A percentile compares a stretch with the other conserved stretches of the same genome.
Conservation (phyloP, 257 asterid species). For the Ehretia macrophylla region DNA sequence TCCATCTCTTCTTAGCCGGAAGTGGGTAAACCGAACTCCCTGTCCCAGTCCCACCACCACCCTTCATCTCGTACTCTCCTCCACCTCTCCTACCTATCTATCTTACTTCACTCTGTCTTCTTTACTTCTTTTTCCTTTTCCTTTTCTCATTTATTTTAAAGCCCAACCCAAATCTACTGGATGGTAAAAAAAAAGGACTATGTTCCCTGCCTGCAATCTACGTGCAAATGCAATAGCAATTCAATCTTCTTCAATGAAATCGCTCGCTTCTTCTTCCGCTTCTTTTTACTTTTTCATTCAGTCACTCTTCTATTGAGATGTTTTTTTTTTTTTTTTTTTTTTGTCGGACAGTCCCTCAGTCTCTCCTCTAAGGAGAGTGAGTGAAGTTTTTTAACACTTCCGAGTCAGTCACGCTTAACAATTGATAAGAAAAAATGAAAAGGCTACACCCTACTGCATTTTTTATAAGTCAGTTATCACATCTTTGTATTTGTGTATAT, state of each 20-base stretch:
- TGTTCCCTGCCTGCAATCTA: background rate
- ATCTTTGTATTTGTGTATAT: too few species aligned
- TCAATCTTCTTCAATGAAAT: background rate
- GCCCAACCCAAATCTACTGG: background rate
- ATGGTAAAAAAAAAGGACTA: too few species aligned
- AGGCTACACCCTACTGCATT: too few species aligned
- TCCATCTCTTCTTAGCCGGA: conserved; percentile 84
- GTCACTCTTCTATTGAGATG: too few species aligned
- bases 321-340: too few species aligned
- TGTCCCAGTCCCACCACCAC: conserved; percentile 36
- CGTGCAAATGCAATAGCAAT: background rate
- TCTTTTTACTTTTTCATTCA: background rate
- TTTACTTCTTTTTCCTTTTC: background rate
- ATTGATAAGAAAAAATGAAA: too few species aligned
- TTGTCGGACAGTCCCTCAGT: too few species aligned
- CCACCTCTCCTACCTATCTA: background rate
- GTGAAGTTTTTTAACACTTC: too few species aligned
- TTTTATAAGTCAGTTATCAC: too few species aligned
- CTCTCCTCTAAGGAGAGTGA: too few species aligned
- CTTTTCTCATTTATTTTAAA: too few species aligned
- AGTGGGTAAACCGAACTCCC: conserved; percentile 32
- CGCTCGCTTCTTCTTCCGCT: background rate
- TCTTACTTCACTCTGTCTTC: background rate
- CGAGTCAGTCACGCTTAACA: too few species aligned
- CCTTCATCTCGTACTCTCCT: conserved; percentile 38